Evolutionary conservation across 441 rosid genomes (phyloP).

Genomic region (Metrosideros polymorpha): DNA sequence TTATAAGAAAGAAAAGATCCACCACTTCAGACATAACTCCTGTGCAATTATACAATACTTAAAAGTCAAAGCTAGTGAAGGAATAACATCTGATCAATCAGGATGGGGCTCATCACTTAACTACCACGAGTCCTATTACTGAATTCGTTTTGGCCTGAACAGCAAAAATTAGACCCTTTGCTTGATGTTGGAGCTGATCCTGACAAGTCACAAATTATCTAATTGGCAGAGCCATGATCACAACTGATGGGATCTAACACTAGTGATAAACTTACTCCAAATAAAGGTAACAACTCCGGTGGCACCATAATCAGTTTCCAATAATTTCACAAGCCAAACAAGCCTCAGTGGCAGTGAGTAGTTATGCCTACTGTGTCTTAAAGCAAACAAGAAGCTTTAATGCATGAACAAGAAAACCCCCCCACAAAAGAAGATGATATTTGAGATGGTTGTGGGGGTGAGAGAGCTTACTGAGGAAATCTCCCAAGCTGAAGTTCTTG

Average conservation of each 20-base stretch:
- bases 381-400: background rate
- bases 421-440: background rate
- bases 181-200: background rate
- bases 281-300: background rate
- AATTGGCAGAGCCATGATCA: background rate
- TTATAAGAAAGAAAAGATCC: background rate
- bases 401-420: background rate
- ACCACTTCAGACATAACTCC: background rate
- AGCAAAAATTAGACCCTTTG: background rate
- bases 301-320: background rate
- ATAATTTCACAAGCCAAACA: background rate
- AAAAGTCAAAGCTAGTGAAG: background rate
- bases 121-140: background rate
- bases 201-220: background rate
- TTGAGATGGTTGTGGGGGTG: background rate
- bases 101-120: background rate
- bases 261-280: background rate
- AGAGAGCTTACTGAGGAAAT: slow-evolving; percentile 74
- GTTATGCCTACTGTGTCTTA: background rate
- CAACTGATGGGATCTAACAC: background rate
- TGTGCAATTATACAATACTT: background rate
- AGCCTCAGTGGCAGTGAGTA: background rate
- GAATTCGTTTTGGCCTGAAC: background rate
- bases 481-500: slow-evolving; percentile 75
- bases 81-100: background rate